phyloP scores from a whole-genome alignment of 768 basidiomycete genomes.

The Kwoniella newhampshirensis region DNA sequence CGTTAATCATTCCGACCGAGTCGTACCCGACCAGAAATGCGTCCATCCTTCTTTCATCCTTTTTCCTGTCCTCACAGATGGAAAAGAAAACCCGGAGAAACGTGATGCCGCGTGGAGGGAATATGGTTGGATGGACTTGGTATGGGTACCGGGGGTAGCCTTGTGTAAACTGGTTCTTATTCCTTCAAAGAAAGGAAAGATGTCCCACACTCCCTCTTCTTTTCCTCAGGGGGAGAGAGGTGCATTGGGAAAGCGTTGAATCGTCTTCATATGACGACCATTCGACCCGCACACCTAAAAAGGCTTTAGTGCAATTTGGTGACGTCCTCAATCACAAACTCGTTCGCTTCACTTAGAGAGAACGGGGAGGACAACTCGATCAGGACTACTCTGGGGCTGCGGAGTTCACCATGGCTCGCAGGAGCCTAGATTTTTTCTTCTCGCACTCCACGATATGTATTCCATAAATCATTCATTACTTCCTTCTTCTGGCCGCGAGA shows the following conservation, averaged over 20 bases:
- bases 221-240: not conserved
- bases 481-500: not conserved
- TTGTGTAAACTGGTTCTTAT: constrained; percentile 19
- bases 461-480: not conserved
- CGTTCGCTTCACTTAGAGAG: constrained; percentile 3
- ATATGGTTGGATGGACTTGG: constrained; percentile 46
- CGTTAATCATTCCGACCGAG: constrained; percentile 34
- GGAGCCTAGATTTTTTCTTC: constrained; percentile 49
- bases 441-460: not conserved
- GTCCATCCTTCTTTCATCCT: constrained; percentile 27
- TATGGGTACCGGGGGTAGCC: constrained; percentile 52
- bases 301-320: constrained; percentile 56
- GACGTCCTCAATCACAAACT: constrained; percentile 37
- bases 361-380: constrained; percentile 52
- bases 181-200: too few relatives aligned
- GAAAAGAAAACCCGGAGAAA: constrained; percentile 30
- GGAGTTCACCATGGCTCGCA: constrained; percentile 41
- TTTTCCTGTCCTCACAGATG: not conserved
- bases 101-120: constrained; percentile 42
- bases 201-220: not conserved
- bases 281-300: constrained; percentile 30
- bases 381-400: constrained; percentile 56
- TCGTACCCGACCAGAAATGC: constrained; percentile 54
- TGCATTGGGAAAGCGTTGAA: constrained; percentile 23
- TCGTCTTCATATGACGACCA: constrained; percentile 3